These are phyloP conservation scores for Vigna mungo DNA, from an alignment of 306 rosid genomes.

Conservation along the genomic window DNA sequence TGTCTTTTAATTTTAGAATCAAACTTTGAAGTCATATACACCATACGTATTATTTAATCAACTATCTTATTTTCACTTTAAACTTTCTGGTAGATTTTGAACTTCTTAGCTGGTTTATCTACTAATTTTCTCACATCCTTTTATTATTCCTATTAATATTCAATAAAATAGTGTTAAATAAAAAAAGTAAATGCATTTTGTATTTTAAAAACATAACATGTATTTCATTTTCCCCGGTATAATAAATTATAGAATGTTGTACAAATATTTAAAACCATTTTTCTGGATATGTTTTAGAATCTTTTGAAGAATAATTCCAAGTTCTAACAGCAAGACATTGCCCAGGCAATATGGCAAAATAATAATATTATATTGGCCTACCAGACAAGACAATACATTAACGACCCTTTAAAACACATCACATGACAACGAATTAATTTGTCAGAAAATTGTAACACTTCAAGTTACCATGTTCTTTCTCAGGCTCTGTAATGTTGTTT, in stretches of 20 bases:
- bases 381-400: slow-evolving; percentile 14
- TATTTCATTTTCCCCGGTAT: background rate
- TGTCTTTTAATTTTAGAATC: too few species aligned
- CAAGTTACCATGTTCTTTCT: background rate
- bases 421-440: slow-evolving; percentile 2
- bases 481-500: background rate
- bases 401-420: slow-evolving; percentile 8
- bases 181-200: background rate
- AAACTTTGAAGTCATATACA: too few species aligned
- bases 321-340: background rate
- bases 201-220: background rate
- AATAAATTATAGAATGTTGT: background rate
- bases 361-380: background rate
- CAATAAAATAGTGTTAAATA: background rate
- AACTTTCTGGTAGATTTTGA: background rate
- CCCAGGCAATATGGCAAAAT: background rate
- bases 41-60: too few species aligned
- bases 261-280: background rate
- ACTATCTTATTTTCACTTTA: background rate
- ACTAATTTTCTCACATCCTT: background rate
- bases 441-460: slow-evolving; percentile 3
- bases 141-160: background rate
- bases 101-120: background rate
- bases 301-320: background rate
- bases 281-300: background rate